phyloP scores from a whole-genome alignment of 2,329 filamentous ascomycete species.

The Clonostachys chloroleuca region DNA sequence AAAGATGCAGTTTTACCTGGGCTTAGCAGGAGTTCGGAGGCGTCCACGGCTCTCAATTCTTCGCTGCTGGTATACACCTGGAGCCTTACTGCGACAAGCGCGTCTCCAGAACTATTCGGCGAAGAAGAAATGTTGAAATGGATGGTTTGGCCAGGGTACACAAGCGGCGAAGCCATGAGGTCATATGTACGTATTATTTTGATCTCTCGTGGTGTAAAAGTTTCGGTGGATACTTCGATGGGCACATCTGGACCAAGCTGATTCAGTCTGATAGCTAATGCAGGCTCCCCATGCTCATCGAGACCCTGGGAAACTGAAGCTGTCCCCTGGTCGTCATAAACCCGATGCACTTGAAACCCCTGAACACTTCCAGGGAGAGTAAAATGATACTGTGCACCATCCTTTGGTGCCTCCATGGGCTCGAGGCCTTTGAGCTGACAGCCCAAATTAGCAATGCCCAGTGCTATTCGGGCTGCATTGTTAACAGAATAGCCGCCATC shows the following conservation, averaged over 20 bases:
- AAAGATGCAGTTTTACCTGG: too few species aligned
- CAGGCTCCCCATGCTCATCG: constrained; percentile 5
- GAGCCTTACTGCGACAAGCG: too few species aligned
- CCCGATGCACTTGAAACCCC: constrained; percentile 14
- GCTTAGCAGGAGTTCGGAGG: too few species aligned
- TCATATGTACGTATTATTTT: constrained; percentile 2
- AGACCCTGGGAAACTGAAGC: too few species aligned
- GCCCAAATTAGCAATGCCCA: constrained; percentile 19
- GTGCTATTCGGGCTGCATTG: constrained; percentile 22
- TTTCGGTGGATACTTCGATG: constrained; percentile 4
- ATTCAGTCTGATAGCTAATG: background rate
- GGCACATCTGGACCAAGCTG: background rate
- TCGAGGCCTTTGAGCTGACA: constrained; percentile 11
- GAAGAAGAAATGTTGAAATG: too few species aligned
- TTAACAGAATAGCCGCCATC: constrained; percentile 28
- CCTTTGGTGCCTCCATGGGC: constrained; percentile 9
- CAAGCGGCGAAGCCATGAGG: constrained; percentile 6
- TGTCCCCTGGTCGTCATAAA: too few species aligned
- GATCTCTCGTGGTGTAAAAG: constrained; percentile 6
- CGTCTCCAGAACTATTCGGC: too few species aligned
- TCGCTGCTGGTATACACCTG: too few species aligned
- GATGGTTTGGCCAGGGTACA: constrained; percentile 5
- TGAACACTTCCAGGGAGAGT: constrained; percentile 26
- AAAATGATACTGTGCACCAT: constrained; percentile 27
- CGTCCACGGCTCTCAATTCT: too few species aligned